Percentiles rank a stretch among this genome's conserved stretches.
Evolutionary conservation across 2,329 filamentous ascomycete genomes (phyloP).

Genomic region (Reticulascus tulasneorum): DNA sequence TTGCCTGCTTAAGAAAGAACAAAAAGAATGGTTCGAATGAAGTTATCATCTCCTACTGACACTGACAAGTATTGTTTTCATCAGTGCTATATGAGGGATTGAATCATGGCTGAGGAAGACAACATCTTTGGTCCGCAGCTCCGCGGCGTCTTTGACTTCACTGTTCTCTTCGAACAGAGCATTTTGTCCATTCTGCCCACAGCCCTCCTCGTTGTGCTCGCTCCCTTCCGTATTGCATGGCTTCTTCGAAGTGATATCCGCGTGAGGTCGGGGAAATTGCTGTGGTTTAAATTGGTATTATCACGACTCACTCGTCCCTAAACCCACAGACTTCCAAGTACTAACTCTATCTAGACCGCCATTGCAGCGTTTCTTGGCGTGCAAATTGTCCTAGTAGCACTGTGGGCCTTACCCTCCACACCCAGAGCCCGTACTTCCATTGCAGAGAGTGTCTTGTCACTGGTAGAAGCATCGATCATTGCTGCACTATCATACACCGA

Average conservation of each 20-base stretch:
- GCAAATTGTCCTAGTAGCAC: conserved; percentile 18
- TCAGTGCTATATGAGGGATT: too few relatives aligned
- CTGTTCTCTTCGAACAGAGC: conserved; percentile 25
- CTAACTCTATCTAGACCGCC: conserved; percentile 13
- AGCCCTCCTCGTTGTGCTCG: conserved; percentile 19
- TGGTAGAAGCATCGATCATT: conserved; percentile 25
- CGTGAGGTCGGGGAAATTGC: conserved; percentile 4
- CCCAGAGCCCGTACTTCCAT: conserved; percentile 22
- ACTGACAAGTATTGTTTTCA: too few relatives aligned
- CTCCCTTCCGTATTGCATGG: conserved; percentile 12
- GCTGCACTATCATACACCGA: conserved; percentile 28
- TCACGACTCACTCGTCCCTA: neutral
- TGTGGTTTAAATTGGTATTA: conserved; percentile 21
- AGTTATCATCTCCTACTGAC: too few relatives aligned
- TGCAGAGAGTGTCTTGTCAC: conserved; percentile 20
- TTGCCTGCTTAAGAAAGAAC: too few relatives aligned
- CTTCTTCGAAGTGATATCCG: conserved; percentile 10
- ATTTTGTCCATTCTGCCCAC: conserved; percentile 23
- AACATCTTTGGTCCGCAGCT: conserved; percentile 20
- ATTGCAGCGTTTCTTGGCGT: conserved; percentile 13
- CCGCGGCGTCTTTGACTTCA: conserved; percentile 23
- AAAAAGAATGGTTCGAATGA: too few relatives aligned
- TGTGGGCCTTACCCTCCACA: conserved; percentile 21
- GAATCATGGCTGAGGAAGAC: conserved; percentile 14
- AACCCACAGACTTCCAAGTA: fast-evolving